Evolutionary conservation across 352 stramenopile genomes (phyloP).

Genomic region (Pythium folliculosum): DNA sequence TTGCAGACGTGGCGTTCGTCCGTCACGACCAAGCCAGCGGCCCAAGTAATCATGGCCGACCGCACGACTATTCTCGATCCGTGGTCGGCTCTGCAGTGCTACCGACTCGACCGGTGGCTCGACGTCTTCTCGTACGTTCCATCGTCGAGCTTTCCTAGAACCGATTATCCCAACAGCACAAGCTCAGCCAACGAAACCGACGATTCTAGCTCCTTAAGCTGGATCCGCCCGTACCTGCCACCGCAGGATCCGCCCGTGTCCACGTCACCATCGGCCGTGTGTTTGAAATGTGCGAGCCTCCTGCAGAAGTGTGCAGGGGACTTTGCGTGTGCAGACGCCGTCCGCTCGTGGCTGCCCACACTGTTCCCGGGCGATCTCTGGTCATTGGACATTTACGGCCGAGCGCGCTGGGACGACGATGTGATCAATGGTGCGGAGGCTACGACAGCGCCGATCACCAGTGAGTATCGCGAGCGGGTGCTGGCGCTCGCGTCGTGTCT

Average conservation of each 20-base stretch:
- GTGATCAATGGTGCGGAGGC: slow-evolving; percentile 1
- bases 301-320: background rate
- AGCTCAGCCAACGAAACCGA: background rate
- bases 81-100: slow-evolving; percentile 10
- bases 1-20: background rate
- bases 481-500: slow-evolving; percentile 16
- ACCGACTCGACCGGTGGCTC: slow-evolving; percentile 20
- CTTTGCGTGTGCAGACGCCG: background rate
- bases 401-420: background rate
- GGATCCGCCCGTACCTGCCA: too few species aligned
- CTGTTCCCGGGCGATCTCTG: background rate
- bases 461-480: background rate
- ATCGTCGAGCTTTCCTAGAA: slow-evolving; percentile 5
- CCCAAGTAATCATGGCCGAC: background rate
- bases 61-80: background rate
- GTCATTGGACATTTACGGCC: background rate
- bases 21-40: background rate
- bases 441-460: background rate
- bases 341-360: slow-evolving; percentile 4
- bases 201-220: too few species aligned
- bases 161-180: background rate
- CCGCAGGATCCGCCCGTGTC: background rate
- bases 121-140: slow-evolving; percentile 15
- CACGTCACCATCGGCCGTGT: background rate
- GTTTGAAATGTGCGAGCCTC: background rate